Percentiles rank a stretch among this genome's conserved stretches.
Conservation (phyloP, 2,329 filamentous ascomycete genomes). For the Zymoseptoria ardabiliae region DNA sequence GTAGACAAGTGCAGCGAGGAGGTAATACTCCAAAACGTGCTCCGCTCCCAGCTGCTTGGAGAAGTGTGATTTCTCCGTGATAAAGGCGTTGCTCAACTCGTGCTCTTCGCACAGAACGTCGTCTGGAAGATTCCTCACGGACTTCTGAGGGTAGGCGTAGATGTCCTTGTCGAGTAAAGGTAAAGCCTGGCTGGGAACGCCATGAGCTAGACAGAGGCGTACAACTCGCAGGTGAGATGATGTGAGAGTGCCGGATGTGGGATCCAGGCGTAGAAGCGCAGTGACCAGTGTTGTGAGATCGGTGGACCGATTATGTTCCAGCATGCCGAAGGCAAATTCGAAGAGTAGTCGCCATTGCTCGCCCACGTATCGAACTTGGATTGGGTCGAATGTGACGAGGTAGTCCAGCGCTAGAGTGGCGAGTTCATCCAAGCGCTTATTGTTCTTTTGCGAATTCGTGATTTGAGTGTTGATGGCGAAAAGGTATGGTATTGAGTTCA, state of each 20-base stretch:
- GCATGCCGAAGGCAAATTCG: conserved; percentile 23
- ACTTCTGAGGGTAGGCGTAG: conserved; percentile 52
- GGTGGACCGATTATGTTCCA: conserved; percentile 7
- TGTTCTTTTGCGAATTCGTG: conserved; percentile 14
- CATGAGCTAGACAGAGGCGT: conserved; percentile 49
- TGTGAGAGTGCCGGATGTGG: conserved; percentile 59
- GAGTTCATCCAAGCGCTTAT: conserved; percentile 34
- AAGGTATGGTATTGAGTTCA: conserved; percentile 54
- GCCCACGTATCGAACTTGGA: conserved; percentile 50
- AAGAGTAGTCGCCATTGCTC: conserved; percentile 41
- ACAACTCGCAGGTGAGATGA: conserved; percentile 53
- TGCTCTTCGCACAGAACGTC: conserved; percentile 36
- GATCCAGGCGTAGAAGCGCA: conserved; percentile 60
- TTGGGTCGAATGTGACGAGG: conserved; percentile 43
- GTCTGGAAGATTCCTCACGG: conserved; percentile 30
- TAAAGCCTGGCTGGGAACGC: conserved; percentile 49
- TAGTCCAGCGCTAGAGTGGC: conserved; percentile 45
- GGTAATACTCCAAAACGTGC: conserved; percentile 50
- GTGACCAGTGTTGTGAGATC: conserved; percentile 34
- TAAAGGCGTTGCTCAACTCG: conserved; percentile 47
- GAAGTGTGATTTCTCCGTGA: conserved; percentile 53
- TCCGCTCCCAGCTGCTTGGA: conserved; percentile 45
- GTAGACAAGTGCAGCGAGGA: conserved; percentile 43
- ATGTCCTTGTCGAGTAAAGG: conserved; percentile 59
- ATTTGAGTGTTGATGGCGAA: conserved; percentile 42